Conservation (phyloP, 2,329 filamentous ascomycete species). For the Sarocladium oryzae region DNA sequence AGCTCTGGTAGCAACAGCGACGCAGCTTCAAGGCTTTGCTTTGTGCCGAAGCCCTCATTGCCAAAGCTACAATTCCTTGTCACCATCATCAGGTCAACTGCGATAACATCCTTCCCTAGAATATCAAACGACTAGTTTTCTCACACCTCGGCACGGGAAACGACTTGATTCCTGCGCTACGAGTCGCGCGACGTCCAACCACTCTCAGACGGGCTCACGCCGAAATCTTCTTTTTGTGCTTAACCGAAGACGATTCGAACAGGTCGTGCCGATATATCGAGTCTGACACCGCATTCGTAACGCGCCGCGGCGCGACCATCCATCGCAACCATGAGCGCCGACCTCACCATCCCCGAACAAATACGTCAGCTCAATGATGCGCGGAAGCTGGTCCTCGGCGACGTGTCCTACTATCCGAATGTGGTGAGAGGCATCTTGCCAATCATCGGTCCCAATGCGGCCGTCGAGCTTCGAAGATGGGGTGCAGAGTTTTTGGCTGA, state of each 20-base stretch:
- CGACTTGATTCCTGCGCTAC: no score
- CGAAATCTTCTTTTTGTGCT: neutral
- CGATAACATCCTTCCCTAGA: neutral
- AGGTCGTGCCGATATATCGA: neutral
- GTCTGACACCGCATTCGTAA: neutral
- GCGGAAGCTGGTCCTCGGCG: constrained; percentile 79
- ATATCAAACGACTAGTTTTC: no score
- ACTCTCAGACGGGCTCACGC: neutral
- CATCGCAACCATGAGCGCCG: constrained; percentile 42
- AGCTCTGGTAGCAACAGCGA: constrained; percentile 4
- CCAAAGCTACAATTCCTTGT: neutral
- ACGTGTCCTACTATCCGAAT: constrained; percentile 82
- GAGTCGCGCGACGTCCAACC: neutral
- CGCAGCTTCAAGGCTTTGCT: constrained; percentile 5
- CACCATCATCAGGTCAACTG: no score
- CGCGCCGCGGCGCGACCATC: neutral
- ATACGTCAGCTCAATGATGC: constrained; percentile 85
- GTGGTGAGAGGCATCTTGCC: constrained; percentile 92
- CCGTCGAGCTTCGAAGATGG: constrained; percentile 85
- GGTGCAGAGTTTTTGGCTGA: constrained; percentile 93
- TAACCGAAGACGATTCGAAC: neutral
- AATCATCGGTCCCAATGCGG: constrained; percentile 70
- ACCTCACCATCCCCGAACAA: constrained; percentile 63
- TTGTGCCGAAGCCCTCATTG: neutral
- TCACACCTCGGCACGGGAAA: no score